These are phyloP conservation scores for Quercus ilex DNA, from an alignment of 306 rosid genomes.

Conservation along the genomic window DNA sequence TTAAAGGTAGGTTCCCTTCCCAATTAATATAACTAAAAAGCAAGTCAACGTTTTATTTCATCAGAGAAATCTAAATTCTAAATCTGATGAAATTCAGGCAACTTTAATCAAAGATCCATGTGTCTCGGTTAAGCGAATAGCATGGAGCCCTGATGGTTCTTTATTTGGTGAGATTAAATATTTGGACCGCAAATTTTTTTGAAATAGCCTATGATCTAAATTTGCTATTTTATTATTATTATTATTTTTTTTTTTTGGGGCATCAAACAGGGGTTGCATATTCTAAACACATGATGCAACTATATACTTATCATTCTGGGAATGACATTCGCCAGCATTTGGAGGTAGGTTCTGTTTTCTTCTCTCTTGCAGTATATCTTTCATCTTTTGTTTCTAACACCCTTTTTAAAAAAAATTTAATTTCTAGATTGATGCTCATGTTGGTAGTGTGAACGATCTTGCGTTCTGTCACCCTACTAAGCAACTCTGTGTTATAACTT, in stretches of 20 bases:
- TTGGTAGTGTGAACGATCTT: constrained; percentile 51
- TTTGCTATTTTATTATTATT: neutral
- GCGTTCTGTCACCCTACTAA: constrained; percentile 33
- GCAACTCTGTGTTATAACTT: constrained; percentile 33
- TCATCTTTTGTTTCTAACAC: neutral
- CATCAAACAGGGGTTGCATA: constrained; percentile 26
- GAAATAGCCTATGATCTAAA: neutral
- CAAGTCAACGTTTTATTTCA: neutral
- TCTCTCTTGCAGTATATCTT: neutral
- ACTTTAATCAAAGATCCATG: constrained; percentile 23
- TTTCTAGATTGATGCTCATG: constrained; percentile 54
- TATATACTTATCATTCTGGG: constrained; percentile 13
- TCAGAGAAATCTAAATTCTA: neutral
- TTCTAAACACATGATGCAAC: constrained; percentile 25
- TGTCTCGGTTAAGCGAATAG: constrained; percentile 12
- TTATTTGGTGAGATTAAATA: constrained; percentile 16
- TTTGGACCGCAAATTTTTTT: neutral
- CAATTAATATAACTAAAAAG: neutral
- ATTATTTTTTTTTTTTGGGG: neutral
- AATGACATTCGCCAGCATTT: constrained; percentile 14
- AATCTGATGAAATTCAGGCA: constrained; percentile 16
- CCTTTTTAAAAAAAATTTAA: neutral
- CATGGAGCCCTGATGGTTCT: constrained; percentile 25
- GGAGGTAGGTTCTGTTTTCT: constrained; percentile 16
- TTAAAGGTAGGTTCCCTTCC: constrained; percentile 8